phyloP scores from a whole-genome alignment of 75 land plant species.

The Picea sitchensis region DNA sequence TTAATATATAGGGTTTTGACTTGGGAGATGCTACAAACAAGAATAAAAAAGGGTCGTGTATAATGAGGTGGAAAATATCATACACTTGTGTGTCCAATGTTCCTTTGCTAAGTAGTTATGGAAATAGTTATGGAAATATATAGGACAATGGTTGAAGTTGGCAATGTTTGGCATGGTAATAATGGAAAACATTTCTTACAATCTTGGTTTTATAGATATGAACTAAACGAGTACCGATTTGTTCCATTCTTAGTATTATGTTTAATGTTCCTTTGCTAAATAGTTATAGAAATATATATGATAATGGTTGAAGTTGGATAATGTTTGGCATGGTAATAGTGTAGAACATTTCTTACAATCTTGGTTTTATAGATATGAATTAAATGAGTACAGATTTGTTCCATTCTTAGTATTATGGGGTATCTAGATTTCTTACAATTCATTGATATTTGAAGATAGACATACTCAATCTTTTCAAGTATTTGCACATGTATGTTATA shows the following conservation, averaged over 20 bases:
- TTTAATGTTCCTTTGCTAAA: too few relatives aligned
- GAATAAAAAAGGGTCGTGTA: not conserved
- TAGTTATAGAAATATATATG: not conserved
- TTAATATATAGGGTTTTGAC: not conserved
- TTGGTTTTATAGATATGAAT: too few relatives aligned
- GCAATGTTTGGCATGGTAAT: too few relatives aligned
- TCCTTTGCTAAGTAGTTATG: too few relatives aligned
- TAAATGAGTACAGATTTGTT: too few relatives aligned
- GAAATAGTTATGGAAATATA: too few relatives aligned
- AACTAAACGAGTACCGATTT: too few relatives aligned
- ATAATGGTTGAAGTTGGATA: not conserved
- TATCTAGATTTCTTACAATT: not conserved
- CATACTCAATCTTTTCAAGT: not conserved
- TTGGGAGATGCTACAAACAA: not conserved
- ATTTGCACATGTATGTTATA: not conserved
- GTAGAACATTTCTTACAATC: not conserved
- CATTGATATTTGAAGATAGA: not conserved
- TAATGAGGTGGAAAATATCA: not conserved
- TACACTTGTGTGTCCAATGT: too few relatives aligned
- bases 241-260: too few relatives aligned
- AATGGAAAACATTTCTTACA: too few relatives aligned
- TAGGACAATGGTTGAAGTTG: too few relatives aligned
- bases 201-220: too few relatives aligned
- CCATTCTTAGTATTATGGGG: not conserved
- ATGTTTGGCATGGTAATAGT: not conserved